phyloP scores from a whole-genome alignment of 345 rosid genomes.

The Citrus medica region DNA sequence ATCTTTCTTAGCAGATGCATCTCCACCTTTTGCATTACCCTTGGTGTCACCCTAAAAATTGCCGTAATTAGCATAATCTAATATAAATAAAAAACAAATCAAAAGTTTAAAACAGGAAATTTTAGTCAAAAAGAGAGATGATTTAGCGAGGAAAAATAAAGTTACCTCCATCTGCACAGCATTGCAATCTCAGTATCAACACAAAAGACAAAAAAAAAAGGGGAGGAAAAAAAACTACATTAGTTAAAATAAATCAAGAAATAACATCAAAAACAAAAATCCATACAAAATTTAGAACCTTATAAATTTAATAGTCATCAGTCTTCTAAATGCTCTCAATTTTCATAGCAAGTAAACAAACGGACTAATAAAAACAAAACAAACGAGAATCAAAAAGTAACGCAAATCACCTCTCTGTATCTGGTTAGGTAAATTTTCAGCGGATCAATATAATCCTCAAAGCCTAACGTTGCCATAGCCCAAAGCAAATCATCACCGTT shows the following conservation, averaged over 20 bases:
- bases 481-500: conserved; percentile 96
- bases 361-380: neutral
- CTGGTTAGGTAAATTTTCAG: conserved; percentile 69
- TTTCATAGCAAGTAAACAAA: neutral
- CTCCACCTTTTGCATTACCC: conserved; percentile 72
- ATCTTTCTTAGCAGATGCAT: conserved; percentile 55
- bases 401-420: conserved; percentile 66
- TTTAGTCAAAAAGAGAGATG: neutral
- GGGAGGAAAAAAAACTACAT: conserved; percentile 3
- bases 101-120: neutral
- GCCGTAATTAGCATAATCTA: conserved; percentile 6
- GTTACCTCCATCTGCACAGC: conserved; percentile 80
- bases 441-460: conserved; percentile 95
- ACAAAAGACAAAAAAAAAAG: neutral
- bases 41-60: conserved; percentile 74
- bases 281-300: neutral
- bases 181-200: conserved; percentile 17
- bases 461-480: conserved; percentile 97
- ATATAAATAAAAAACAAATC: neutral
- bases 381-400: neutral
- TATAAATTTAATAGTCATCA: neutral
- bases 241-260: neutral
- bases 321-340: neutral
- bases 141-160: conserved; percentile 7
- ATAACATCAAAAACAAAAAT: neutral